Evolutionary conservation across 306 rosid species (phyloP).

Genomic region (Datisca glomerata): DNA sequence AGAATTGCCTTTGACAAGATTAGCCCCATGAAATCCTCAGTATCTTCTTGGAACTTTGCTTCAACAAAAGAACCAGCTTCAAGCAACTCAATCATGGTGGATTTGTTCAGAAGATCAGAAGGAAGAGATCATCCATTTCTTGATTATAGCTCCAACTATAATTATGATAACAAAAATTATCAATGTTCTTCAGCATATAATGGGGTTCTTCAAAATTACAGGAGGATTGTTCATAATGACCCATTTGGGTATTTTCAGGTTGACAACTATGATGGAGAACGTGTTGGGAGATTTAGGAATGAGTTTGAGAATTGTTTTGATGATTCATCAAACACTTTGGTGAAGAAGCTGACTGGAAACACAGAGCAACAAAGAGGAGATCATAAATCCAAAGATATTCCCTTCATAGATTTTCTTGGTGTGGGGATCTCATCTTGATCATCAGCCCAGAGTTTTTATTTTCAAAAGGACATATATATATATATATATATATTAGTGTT

Average conservation of each 20-base stretch:
- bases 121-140: background rate
- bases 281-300: background rate
- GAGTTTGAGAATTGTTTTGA: background rate
- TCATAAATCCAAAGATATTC: constrained; percentile 15
- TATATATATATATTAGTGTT: too few species aligned
- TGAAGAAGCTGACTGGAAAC: background rate
- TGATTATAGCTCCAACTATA: too few species aligned
- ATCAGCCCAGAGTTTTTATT: too few species aligned
- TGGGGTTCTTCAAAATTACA: background rate
- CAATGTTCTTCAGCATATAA: too few species aligned
- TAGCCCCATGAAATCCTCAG: background rate
- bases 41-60: background rate
- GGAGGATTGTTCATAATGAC: background rate
- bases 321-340: background rate
- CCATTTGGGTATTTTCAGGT: background rate
- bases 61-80: background rate
- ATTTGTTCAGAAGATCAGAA: background rate
- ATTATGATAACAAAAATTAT: background rate
- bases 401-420: constrained; percentile 59
- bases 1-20: background rate
- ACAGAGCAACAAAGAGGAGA: constrained; percentile 5
- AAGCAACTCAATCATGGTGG: background rate
- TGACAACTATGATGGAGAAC: background rate
- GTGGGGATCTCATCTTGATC: constrained; percentile 19
- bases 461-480: too few species aligned